Base-by-base conservation (phyloP, 202 grass and related monocot genomes). In the Panicum virgatum region DNA sequence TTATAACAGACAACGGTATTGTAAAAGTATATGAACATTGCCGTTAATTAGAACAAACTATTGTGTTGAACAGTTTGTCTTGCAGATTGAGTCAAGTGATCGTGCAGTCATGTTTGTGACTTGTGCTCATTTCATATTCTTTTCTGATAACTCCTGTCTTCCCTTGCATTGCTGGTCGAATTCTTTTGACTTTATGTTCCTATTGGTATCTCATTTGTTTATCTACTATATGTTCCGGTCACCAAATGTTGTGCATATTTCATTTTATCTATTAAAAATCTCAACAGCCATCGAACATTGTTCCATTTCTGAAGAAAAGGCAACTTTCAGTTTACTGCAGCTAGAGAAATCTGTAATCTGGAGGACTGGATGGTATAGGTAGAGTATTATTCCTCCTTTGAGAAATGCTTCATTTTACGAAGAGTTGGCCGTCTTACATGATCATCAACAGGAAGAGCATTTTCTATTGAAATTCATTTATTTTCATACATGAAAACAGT, bases 21-120 rank as follows among this genome's bases (percentile, higher is more conserved):
- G 79, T 79, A 79, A 58, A 81, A 80, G 56, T 40, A 75, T 72
- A 44, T 27, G 57, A 5, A 1, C 66, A 34, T 18, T 69, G 74
- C n/a, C n/a, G n/a, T n/a, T 30, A 9, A 30, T 46, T 82, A 13
- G 50, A 74, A 78, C 59, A 86, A 79, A 25, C 12, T 77, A 54
- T 37, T 57, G 57, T 82, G 50, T 61, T 50, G 26, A 48, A 37
- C 42, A 46, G 14, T 25, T 65, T 37, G 39, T 75, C 14, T 75
- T 75, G n/a, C 40, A 81, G 59, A 36, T 62, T 18, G 32, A 66
- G 12, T 79, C 23, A 75, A 69, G 16, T 79, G 68, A 54, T 77
- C 71, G 77, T 87, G 77, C 70, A 45, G 7, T 43, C 84, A 72
- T 67, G 80, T 73, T 72, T 57, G 38, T 44, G 57, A 54, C 12